These are phyloP conservation scores for Spiromastix sp. DNA, from an alignment of 2,329 filamentous ascomycete species.

Conservation along the genomic window DNA sequence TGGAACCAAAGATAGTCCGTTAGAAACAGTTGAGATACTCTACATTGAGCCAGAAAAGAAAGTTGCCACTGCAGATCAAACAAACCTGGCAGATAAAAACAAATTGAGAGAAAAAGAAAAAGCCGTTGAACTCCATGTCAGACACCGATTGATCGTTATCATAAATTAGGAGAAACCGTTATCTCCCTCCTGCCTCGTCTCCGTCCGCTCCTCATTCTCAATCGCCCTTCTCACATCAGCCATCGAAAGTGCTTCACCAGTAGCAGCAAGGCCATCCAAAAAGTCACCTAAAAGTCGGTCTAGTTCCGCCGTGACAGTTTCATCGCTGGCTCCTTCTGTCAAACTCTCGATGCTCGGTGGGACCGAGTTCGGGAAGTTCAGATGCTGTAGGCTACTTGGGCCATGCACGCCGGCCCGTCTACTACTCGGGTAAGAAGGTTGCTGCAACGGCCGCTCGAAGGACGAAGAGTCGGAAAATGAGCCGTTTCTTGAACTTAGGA, in stretches of 20 bases:
- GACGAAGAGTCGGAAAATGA: neutral
- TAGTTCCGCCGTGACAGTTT: constrained; percentile 28
- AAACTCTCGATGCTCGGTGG: constrained; percentile 31
- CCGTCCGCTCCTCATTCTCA: constrained; percentile 8
- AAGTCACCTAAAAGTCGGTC: constrained; percentile 32
- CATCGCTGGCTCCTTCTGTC: constrained; percentile 26
- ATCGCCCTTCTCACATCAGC: constrained; percentile 10
- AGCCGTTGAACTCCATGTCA: neutral
- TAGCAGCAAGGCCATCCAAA: constrained; percentile 27
- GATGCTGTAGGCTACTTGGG: neutral
- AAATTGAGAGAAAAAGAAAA: constrained; percentile 1
- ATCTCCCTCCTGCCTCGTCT: neutral
- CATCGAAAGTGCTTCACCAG: constrained; percentile 21
- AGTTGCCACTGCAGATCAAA: neutral
- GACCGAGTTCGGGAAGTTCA: constrained; percentile 25
- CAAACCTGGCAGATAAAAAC: neutral
- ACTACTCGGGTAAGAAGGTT: too few species aligned
- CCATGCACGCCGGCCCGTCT: too few species aligned
- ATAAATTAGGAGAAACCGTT: too few species aligned
- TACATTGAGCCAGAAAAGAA: too few species aligned
- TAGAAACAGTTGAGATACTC: too few species aligned
- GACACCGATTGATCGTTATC: too few species aligned
- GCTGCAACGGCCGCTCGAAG: too few species aligned
- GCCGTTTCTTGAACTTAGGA: neutral
- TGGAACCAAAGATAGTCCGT: constrained; percentile 1